phyloP scores from a whole-genome alignment of 345 rosid genomes.

The Gynandropsis gynandra region DNA sequence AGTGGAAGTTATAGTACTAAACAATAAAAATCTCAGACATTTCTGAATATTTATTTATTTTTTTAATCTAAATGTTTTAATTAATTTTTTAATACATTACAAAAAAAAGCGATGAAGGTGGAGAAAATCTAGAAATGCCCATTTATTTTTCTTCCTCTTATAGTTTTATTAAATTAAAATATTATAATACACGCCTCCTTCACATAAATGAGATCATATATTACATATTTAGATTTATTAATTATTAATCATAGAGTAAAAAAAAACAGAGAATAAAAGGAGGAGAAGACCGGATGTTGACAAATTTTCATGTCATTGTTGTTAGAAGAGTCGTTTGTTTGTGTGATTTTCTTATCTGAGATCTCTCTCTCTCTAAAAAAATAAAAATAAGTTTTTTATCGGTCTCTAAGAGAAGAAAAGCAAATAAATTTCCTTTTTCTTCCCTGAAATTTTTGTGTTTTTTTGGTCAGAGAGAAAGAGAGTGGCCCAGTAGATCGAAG shows the following conservation, averaged over 20 bases:
- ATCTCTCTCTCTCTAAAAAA: constrained; percentile 56
- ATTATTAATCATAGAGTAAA: constrained; percentile 12
- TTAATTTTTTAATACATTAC: neutral
- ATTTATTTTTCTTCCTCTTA: constrained; percentile 7
- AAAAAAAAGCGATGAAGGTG: constrained; percentile 1
- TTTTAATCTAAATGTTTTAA: neutral
- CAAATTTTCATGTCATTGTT: constrained; percentile 60
- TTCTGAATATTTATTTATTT: too few species aligned
- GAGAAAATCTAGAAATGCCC: constrained; percentile 15
- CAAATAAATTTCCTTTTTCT: constrained; percentile 20
- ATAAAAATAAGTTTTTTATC: too few species aligned
- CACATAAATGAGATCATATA: too few species aligned
- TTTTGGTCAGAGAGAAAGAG: constrained; percentile 13
- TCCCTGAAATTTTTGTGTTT: neutral
- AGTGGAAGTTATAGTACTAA: too few species aligned
- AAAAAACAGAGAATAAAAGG: constrained; percentile 20
- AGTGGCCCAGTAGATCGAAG: constrained; percentile 93
- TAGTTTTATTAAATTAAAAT: neutral
- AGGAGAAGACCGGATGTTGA: neutral
- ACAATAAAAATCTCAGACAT: too few species aligned
- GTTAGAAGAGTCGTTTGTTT: constrained; percentile 74
- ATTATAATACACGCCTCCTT: too few species aligned
- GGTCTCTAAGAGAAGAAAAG: constrained; percentile 4
- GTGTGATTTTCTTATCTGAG: constrained; percentile 35
- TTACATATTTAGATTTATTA: neutral